A percentile compares a stretch with the other conserved stretches of the same genome.
These are phyloP conservation scores for Phragmites australis DNA, from an alignment of 176 grass and related monocot genomes.

Conservation along the genomic window DNA sequence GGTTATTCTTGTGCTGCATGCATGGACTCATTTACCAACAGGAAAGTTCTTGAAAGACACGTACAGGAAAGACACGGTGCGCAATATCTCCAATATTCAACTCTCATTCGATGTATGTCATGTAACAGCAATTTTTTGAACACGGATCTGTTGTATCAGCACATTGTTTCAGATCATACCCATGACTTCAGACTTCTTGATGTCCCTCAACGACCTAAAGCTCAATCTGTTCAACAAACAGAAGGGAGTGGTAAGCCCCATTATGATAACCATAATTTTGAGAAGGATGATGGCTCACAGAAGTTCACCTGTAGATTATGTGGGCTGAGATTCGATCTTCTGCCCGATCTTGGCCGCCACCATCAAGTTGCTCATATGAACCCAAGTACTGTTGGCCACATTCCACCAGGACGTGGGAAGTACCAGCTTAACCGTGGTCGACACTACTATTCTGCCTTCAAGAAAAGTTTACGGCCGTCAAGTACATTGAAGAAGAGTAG, in stretches of 20 bases:
- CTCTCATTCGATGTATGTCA: conserved; percentile 78
- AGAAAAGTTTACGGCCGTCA: conserved; percentile 59
- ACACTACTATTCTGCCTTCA: conserved; percentile 80
- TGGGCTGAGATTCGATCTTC: conserved; percentile 78
- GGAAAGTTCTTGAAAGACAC: conserved; percentile 87
- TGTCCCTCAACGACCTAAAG: conserved; percentile 44
- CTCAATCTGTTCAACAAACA: conserved; percentile 45
- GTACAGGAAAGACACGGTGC: conserved; percentile 79
- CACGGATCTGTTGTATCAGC: conserved; percentile 85
- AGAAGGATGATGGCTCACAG: conserved; percentile 52
- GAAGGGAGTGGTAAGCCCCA: conserved; percentile 44
- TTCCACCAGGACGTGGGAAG: conserved; percentile 68
- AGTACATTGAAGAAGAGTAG: conserved; percentile 62
- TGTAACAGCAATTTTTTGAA: conserved; percentile 81
- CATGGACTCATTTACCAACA: conserved; percentile 89
- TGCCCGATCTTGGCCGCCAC: conserved; percentile 74
- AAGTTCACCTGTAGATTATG: conserved; percentile 76
- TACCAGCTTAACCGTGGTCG: conserved; percentile 77
- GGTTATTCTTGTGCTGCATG: conserved; percentile 95
- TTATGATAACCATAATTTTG: conserved; percentile 43
- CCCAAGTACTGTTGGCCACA: conserved; percentile 36
- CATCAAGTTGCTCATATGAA: conserved; percentile 83
- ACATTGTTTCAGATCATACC: conserved; percentile 80
- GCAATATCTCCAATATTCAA: conserved; percentile 83
- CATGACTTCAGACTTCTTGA: conserved; percentile 67